phyloP scores from a whole-genome alignment of 2,329 filamentous ascomycete species.

The Fonsecaea pedrosoi region DNA sequence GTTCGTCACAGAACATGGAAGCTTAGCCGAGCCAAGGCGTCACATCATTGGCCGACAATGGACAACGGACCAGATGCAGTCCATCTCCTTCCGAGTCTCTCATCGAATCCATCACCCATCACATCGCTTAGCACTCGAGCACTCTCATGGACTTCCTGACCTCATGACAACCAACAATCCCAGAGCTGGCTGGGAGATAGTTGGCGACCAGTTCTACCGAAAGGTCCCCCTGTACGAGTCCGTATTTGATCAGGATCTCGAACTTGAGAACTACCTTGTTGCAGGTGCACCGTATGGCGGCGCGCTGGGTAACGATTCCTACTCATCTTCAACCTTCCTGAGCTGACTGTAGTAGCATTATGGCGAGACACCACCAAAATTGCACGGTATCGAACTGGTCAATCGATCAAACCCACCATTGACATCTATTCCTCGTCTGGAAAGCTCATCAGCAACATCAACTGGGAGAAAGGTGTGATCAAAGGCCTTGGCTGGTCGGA shows the following conservation, averaged over 20 bases:
- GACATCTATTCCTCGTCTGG: constrained; percentile 94
- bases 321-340: not conserved
- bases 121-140: not conserved
- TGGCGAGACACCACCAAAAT: constrained; percentile 89
- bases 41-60: not conserved
- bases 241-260: constrained; percentile 89
- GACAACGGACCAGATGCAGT: not conserved
- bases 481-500: constrained; percentile 95
- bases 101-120: not conserved
- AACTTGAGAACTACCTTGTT: constrained; percentile 93
- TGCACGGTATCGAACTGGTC: constrained; percentile 74
- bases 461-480: constrained; percentile 88
- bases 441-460: constrained; percentile 81
- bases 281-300: constrained; percentile 92
- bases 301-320: constrained; percentile 74
- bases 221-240: constrained; percentile 92
- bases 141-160: constrained; percentile 19
- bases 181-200: constrained; percentile 90
- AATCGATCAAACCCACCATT: constrained; percentile 79
- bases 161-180: constrained; percentile 63
- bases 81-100: not conserved
- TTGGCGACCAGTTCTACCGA: constrained; percentile 93
- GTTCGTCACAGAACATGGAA: not conserved
- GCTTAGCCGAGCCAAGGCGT: not conserved
- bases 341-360: constrained; percentile 65